phyloP scores from a whole-genome alignment of 129 eudicot genomes.

The Pseudognaphalium luteoalbum region DNA sequence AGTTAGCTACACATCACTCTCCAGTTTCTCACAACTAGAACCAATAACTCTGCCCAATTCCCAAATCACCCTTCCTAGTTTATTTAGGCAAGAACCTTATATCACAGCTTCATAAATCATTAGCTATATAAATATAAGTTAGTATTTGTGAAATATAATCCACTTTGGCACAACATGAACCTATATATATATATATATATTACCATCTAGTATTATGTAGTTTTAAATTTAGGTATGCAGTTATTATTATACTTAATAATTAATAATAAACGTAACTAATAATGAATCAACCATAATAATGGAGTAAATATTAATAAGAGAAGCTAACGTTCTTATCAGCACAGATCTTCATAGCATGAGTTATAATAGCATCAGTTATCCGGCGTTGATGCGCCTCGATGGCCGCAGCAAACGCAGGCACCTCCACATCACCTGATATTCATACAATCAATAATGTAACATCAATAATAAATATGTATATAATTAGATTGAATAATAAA shows the following conservation, averaged over 20 bases:
- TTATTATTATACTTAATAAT: no score
- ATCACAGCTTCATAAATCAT: not conserved
- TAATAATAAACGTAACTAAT: no score
- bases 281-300: no score
- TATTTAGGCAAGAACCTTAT: not conserved
- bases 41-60: not conserved
- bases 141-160: no score
- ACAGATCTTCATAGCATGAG: constrained; percentile 62
- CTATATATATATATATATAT: no score
- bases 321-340: constrained; percentile 57
- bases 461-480: no score
- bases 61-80: not conserved
- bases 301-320: not conserved
- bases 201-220: not conserved
- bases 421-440: constrained; percentile 61
- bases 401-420: constrained; percentile 82
- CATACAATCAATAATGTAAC: not conserved
- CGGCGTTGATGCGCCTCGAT: constrained; percentile 74
- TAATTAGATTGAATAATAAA: not conserved
- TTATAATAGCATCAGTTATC: constrained; percentile 58
- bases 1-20: not conserved
- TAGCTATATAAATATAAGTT: not conserved
- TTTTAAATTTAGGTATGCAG: no score
- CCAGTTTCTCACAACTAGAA: not conserved
- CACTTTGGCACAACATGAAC: not conserved